Base-by-base conservation (phyloP, 257 asterid species). In the Gentiana macrophylla region DNA sequence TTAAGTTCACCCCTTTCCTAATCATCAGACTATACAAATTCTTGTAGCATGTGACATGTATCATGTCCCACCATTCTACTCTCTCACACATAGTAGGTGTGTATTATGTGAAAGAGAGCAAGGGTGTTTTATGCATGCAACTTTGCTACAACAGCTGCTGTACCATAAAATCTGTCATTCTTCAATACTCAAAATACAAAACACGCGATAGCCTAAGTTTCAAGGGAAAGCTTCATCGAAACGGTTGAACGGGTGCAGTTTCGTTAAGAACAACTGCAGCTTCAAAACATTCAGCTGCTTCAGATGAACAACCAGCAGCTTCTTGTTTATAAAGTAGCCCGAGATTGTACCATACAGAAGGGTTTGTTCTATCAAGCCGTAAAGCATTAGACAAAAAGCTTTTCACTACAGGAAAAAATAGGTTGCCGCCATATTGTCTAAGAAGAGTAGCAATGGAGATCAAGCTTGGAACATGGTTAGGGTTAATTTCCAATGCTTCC, bases 201-300 rank as follows among this genome's bases (percentile, higher is more conserved):
- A 32, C 24, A 49, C 11, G 48, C 35, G 48, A 44, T 44, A 47
- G 12, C 12, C 49, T 49, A 7, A 36, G 13, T 24, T 48, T 4
- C 9, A 41, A 0, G 46, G 46, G 24, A 24, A 24, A 35, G 49
- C 60, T 57, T 72, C 72, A 76, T 70, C 94, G 80, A 67, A 84
- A 89, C 35, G 94, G 94, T 51, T 89, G 90, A 11, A 86, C 79
- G 1, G 95, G 97, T 55, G 82, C 88, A 36, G 94, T 67, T 70
- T 89, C 97, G 67, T 83, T 86, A 56, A 89, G 85, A 64, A 78
- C 51, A 13, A 86, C 78, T 24, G 97, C 97, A 68, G 97, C 97
- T 75, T 84, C 90, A n/a, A 89, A 89, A 66, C 97, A 89, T 66
- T 86, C 92, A 0, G 77, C 95, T 5, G 95, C 97, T 58, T 84